Evolutionary conservation across 805 yeast genomes (phyloP).

Genomic region (Sungouiella thailandica): DNA sequence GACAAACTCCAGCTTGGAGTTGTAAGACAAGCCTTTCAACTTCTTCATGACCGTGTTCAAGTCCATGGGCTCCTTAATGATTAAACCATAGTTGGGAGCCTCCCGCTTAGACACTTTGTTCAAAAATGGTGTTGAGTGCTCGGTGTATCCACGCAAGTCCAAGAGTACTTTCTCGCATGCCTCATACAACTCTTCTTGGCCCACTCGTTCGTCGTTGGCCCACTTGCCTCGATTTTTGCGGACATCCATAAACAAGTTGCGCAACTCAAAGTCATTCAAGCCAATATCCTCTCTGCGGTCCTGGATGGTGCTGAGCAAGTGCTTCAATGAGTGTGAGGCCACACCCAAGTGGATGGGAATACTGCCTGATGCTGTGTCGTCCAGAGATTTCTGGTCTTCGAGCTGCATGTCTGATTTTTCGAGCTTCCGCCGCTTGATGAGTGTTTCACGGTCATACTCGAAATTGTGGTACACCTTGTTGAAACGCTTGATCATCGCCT

Average conservation of each 20-base stretch:
- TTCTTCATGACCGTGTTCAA: conserved; percentile 90
- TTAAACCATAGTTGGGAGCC: conserved; percentile 91
- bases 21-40: conserved; percentile 74
- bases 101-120: conserved; percentile 96
- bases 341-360: conserved; percentile 34
- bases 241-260: conserved; percentile 84
- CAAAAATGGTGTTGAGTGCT: conserved; percentile 92
- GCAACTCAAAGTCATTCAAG: conserved; percentile 76
- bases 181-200: conserved; percentile 96
- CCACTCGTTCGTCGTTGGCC: conserved; percentile 93
- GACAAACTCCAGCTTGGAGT: conserved; percentile 84
- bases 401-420: conserved; percentile 77
- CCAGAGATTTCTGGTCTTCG: conserved; percentile 24
- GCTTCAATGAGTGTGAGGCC: conserved; percentile 52
- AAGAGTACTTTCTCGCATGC: conserved; percentile 94
- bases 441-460: conserved; percentile 71
- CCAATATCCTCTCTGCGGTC: conserved; percentile 68
- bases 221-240: conserved; percentile 94
- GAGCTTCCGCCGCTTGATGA: conserved; percentile 67
- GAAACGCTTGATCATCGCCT: conserved; percentile 52
- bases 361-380: conserved; percentile 28
- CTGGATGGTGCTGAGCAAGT: conserved; percentile 74
- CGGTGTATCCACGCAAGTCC: conserved; percentile 87
- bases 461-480: conserved; percentile 71
- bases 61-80: conserved; percentile 95